Evolutionary conservation across 257 asterid genomes (phyloP), one percentile per base, ranked within the genome.

Genomic region (Galeopsis tetrahit): DNA sequence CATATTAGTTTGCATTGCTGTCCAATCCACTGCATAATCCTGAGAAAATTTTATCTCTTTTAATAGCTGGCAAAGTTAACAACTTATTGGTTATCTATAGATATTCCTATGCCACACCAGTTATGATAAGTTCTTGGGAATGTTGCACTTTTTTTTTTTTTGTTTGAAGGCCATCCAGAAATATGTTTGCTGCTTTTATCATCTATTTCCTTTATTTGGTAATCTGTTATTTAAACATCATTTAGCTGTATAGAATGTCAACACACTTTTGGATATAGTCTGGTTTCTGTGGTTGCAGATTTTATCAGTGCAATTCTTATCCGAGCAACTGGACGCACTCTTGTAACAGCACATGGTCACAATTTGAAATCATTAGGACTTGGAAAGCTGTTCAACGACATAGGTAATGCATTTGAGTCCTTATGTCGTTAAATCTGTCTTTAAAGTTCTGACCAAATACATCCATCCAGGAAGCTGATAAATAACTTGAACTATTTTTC

Each of bases 251-350:
- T 61, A 63, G 67, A 75, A 70, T 82, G 80, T 86, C 91, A 82
- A 85, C 91, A 69, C 77, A 77, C 84, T 77, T 83, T 81, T 86
- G 99, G 95, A 86, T 87, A 81, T 78, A 95, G 97, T 88, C 80
- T 95, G 85, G 88, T 90, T 80, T 88, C 84, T 85, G 97, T 89
- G 76, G 51, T 85, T 88, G 98, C 97, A 88, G 99, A 95, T 87
- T 78, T 88, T 79, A 64, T 87, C 63, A 77, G 96, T 46, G 95
- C 97, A 49, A 70, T 88, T 69, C 96, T 95, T 48, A 87, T 92
- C 81, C 98, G 96, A 68, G 89, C 87, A 63, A 85, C 78, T 81
- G 99, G 99, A 56, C 79, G 33, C 28, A 74, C 77, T 68, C 98
- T 95, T 75, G 88, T 82, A 71, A 51, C 70, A 66, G 74, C 89